Evolutionary conservation across 2,329 filamentous ascomycete species (phyloP), one percentile per base, ranked within the genome.

Genomic region (Trichoderma polysporum): DNA sequence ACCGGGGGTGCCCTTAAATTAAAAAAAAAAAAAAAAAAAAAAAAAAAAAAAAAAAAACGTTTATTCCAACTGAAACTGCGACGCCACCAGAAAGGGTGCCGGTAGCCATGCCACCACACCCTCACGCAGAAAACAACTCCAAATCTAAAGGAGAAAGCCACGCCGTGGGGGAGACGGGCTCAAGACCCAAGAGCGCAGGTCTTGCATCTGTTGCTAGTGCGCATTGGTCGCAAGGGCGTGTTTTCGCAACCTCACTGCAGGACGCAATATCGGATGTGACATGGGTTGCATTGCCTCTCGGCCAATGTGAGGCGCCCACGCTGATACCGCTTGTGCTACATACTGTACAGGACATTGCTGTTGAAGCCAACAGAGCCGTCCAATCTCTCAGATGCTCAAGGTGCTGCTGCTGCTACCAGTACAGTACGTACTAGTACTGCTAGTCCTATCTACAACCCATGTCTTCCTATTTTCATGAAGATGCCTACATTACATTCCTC

Each of bases 251-350:
- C 59, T 54, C 50, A 45, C 49, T 53, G 49, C 49, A 63, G 60
- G 49, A 52, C 33, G 47, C 60, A 63, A 63, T 64, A 64, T 63
- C 50, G 39, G 50, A 45, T 29, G 37, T 13, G 50, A 56, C 60
- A 56, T 56, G 60, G 60, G 50, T 52, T 54, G 50, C 60, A 64
- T 64, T 25, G 35, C 29, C 27, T 54, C 47, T 56, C 15, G 35
- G 29, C 60, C 60, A 56, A 56, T 35, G 50, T 39, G 29, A 9
- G 50, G 29, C 27, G 57, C 19, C 54, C 57, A 50, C 41, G 15
- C 41, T 33, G 47, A 50, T 50, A 50, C 37, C 29, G 25, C 49
- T 17, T 17, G n/a, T 45, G 41, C n/a, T 45, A 22, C 41, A 45
- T 45, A 19, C 41, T 22, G 41, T 7, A 8, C n/a, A n/a, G n/a